These are phyloP conservation scores for Stemphylium beticola DNA, from an alignment of 2,329 filamentous ascomycete species.

Conservation along the genomic window DNA sequence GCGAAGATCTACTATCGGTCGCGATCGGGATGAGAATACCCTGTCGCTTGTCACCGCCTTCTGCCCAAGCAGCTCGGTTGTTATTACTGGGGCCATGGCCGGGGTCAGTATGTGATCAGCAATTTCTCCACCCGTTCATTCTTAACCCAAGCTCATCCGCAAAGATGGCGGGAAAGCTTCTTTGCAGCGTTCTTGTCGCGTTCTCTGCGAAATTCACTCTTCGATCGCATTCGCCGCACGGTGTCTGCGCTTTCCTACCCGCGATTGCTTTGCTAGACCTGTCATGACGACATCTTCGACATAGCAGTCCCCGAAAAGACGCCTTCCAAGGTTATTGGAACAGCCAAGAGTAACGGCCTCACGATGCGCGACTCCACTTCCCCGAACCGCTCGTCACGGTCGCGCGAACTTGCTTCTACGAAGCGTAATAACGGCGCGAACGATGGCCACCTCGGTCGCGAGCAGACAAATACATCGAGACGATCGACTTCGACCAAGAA, in stretches of 20 bases:
- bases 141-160: conserved; percentile 7
- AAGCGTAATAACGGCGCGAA: conserved; percentile 4
- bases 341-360: conserved; percentile 25
- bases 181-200: background rate
- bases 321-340: conserved; percentile 15
- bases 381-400: conserved; percentile 29
- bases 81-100: conserved; percentile 3
- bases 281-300: conserved; percentile 17
- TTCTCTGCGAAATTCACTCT: background rate
- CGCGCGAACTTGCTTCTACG: conserved; percentile 12
- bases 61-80: conserved; percentile 7
- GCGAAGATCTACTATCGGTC: background rate
- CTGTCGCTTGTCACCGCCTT: conserved; percentile 4
- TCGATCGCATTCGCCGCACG: background rate
- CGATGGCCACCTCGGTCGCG: conserved; percentile 17
- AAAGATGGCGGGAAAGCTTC: conserved; percentile 1
- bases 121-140: conserved; percentile 10
- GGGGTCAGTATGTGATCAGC: conserved; percentile 6
- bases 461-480: conserved; percentile 23
- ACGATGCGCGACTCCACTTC: conserved; percentile 25
- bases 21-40: background rate
- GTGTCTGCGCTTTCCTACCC: background rate
- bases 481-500: conserved; percentile 24
- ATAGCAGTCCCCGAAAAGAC: conserved; percentile 30
- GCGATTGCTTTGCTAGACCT: background rate